phyloP scores from a whole-genome alignment of 306 rosid species.

The Prunus mongolica region DNA sequence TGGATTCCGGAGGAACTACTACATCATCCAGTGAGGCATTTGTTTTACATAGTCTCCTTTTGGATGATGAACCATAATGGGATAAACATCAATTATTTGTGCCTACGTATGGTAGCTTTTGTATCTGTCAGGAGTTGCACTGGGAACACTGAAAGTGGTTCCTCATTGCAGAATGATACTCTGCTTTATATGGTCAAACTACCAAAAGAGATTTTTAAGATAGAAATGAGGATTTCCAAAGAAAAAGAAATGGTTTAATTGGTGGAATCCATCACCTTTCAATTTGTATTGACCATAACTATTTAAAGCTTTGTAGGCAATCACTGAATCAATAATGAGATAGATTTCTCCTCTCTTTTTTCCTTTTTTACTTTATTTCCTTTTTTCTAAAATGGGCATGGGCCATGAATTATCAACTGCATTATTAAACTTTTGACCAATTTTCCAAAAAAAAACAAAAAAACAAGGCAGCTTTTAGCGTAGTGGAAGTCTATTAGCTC shows the following conservation, averaged over 20 bases:
- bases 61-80: not conserved
- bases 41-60: not conserved
- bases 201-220: not conserved
- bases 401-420: not conserved
- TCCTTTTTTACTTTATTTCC: not conserved
- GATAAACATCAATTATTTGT: not conserved
- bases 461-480: not conserved
- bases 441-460: not conserved
- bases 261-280: not conserved
- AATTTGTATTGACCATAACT: not conserved
- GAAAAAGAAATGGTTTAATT: not conserved
- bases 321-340: conserved; percentile 12
- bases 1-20: not conserved
- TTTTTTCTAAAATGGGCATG: not conserved
- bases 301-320: not conserved
- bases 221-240: not conserved
- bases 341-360: not conserved
- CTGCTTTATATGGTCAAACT: not conserved
- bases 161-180: not conserved
- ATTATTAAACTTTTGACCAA: not conserved
- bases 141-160: not conserved
- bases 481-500: conserved; percentile 1
- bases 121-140: not conserved
- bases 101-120: not conserved
- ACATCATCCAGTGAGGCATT: not conserved